A percentile compares a stretch with the other conserved stretches of the same genome.
Evolutionary conservation across 2,329 filamentous ascomycete genomes (phyloP).

Genomic region (Ceratocystis harringtonii): DNA sequence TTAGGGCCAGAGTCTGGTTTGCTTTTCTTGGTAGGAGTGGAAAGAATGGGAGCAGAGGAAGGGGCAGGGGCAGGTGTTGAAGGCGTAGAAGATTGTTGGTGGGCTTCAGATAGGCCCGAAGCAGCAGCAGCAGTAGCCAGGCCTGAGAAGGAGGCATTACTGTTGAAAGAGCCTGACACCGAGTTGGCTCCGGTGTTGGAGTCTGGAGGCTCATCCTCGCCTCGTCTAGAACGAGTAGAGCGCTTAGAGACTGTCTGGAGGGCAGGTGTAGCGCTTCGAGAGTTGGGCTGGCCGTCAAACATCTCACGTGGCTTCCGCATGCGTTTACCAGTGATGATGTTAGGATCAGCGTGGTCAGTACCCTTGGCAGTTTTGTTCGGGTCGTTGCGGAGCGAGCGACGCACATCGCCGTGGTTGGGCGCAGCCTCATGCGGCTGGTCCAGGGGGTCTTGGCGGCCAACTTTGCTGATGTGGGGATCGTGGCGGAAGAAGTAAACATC

Average conservation of each 20-base stretch:
- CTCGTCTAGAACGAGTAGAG: conserved; percentile 21
- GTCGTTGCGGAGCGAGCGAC: conserved; percentile 41
- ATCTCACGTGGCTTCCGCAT: conserved; percentile 37
- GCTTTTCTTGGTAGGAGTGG: conserved; percentile 2
- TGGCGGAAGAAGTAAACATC: conserved; percentile 47
- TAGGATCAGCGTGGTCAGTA: conserved; percentile 36
- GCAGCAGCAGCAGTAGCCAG: not conserved
- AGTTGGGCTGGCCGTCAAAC: conserved; percentile 33
- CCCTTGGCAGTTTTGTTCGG: conserved; percentile 43
- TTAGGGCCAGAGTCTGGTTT: not conserved
- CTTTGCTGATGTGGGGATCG: conserved; percentile 40
- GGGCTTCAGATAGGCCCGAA: not conserved
- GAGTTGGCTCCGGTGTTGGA: conserved; percentile 22
- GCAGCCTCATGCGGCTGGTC: conserved; percentile 28
- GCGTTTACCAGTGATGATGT: conserved; percentile 37
- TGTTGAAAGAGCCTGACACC: conserved; percentile 25
- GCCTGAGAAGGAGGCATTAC: conserved; percentile 19
- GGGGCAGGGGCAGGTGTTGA: conserved; percentile 1
- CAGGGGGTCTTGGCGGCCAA: conserved; percentile 44
- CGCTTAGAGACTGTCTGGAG: conserved; percentile 20
- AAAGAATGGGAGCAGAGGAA: not conserved
- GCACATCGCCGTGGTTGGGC: conserved; percentile 34
- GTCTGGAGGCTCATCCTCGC: conserved; percentile 23
- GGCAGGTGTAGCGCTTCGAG: conserved; percentile 37
- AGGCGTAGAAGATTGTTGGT: not conserved